phyloP scores from a whole-genome alignment of 805 yeast genomes.

The Sugiyamaella smithiae region DNA sequence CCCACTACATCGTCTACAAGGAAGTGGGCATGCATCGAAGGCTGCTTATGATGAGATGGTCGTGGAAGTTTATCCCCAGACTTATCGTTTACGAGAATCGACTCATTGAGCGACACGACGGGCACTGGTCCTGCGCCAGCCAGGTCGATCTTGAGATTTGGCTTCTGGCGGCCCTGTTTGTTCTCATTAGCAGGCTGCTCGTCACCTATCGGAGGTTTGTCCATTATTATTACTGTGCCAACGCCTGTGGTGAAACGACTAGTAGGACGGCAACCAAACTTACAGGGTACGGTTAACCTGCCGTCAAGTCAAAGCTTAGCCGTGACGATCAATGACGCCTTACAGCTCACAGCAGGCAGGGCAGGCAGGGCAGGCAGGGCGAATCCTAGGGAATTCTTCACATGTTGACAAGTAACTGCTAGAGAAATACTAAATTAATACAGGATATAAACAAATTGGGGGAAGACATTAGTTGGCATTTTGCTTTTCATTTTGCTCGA shows the following conservation, averaged over 20 bases:
- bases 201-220: conserved; percentile 1
- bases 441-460: too few species aligned
- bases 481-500: conserved; percentile 29
- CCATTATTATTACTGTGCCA: not conserved
- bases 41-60: conserved; percentile 48
- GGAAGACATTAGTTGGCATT: too few species aligned
- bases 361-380: too few species aligned
- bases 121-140: not conserved
- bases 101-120: not conserved
- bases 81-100: conserved; percentile 9
- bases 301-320: too few species aligned
- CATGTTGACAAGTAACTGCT: too few species aligned
- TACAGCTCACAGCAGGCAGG: too few species aligned
- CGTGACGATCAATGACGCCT: too few species aligned
- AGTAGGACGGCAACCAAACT: too few species aligned
- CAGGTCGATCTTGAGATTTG: conserved; percentile 1
- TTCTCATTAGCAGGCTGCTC: not conserved
- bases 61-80: conserved; percentile 5
- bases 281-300: too few species aligned
- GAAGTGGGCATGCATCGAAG: conserved; percentile 79
- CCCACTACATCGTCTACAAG: conserved; percentile 65
- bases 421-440: too few species aligned
- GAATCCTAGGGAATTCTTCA: too few species aligned
- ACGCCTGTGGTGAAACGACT: too few species aligned
- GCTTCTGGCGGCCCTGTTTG: not conserved